phyloP scores from a whole-genome alignment of 805 yeast genomes.

The Cyberlindnera saturnus region DNA sequence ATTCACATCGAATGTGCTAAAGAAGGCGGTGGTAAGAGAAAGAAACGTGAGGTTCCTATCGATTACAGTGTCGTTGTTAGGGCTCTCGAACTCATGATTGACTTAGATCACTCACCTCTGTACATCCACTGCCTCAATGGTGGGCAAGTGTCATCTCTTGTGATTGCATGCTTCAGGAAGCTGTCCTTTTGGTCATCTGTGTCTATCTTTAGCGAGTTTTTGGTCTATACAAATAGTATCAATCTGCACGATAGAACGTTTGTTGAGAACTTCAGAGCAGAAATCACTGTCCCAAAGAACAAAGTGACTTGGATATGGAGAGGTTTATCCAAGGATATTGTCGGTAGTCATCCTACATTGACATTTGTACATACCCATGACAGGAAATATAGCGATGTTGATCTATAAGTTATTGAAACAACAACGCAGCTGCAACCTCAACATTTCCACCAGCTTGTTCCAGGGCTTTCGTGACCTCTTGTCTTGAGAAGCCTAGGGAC shows the following conservation, averaged over 20 bases:
- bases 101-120: slow-evolving; percentile 57
- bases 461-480: slow-evolving; percentile 61
- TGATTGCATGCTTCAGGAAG: slow-evolving; percentile 81
- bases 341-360: slow-evolving; percentile 22
- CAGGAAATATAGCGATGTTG: slow-evolving; percentile 8
- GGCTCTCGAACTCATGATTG: slow-evolving; percentile 57
- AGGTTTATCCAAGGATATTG: slow-evolving; percentile 23
- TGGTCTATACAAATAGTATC: slow-evolving; percentile 67
- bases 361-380: slow-evolving; percentile 10
- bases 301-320: slow-evolving; percentile 31
- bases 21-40: slow-evolving; percentile 52
- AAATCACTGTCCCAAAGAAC: slow-evolving; percentile 45
- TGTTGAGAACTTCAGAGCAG: slow-evolving; percentile 72
- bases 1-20: slow-evolving; percentile 64
- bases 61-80: slow-evolving; percentile 55
- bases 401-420: slow-evolving; percentile 37
- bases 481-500: slow-evolving; percentile 64
- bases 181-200: slow-evolving; percentile 84
- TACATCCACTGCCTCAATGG: slow-evolving; percentile 89
- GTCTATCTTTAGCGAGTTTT: slow-evolving; percentile 80
- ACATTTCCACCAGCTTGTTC: slow-evolving; percentile 66
- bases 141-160: slow-evolving; percentile 76
- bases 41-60: slow-evolving; percentile 79
- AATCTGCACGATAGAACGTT: slow-evolving; percentile 80
- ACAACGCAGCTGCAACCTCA: slow-evolving; percentile 78